These are phyloP conservation scores for Rehmannia glutinosa DNA, from an alignment of 257 asterid genomes.

Conservation along the genomic window DNA sequence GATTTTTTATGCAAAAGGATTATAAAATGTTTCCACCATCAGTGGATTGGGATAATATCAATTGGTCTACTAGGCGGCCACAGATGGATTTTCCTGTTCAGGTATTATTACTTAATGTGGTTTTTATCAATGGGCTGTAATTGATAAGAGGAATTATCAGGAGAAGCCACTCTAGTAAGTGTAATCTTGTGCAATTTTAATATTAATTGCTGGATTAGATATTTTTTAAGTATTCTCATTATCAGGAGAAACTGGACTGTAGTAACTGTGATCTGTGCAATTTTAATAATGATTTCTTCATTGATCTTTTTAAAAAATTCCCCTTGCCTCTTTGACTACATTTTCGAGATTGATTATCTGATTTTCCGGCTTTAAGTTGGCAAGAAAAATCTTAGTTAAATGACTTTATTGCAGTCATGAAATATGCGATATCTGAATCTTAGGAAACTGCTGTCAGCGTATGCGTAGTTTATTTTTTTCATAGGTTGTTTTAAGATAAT, in stretches of 20 bases:
- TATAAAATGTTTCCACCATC: constrained; percentile 99
- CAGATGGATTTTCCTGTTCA: constrained; percentile 97
- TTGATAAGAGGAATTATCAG: background rate
- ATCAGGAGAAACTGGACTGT: background rate
- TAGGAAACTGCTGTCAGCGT: background rate
- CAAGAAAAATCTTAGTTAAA: background rate
- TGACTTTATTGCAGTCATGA: background rate
- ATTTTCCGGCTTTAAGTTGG: constrained; percentile 1
- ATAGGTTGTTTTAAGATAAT: constrained; percentile 4
- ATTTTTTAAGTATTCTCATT: background rate
- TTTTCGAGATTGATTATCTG: background rate
- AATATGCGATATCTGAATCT: background rate
- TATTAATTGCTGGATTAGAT: background rate
- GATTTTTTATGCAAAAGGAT: constrained; percentile 95
- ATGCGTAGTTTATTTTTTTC: background rate
- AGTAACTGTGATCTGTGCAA: background rate
- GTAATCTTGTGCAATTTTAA: background rate
- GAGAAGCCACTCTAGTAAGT: background rate
- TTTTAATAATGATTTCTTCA: background rate
- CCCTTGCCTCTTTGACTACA: background rate
- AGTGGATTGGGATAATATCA: constrained; percentile 90
- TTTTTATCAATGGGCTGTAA: background rate
- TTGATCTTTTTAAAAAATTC: background rate
- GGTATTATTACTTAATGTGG: constrained; percentile 40
- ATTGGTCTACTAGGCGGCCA: constrained; percentile 89